These are phyloP conservation scores for Colletotrichum sp. DNA, from an alignment of 2,329 filamentous ascomycete species.

Conservation along the genomic window DNA sequence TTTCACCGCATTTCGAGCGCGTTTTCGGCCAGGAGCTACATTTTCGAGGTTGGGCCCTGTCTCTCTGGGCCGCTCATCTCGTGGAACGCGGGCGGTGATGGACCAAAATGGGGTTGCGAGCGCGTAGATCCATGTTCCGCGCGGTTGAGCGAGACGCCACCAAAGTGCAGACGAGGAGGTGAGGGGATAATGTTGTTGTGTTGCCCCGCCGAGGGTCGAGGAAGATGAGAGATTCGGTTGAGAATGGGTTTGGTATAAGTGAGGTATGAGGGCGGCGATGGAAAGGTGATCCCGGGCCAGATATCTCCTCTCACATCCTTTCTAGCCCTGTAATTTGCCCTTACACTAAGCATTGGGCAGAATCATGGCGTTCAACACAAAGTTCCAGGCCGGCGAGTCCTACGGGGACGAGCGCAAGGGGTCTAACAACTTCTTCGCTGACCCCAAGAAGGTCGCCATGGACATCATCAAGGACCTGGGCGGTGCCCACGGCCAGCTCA, in stretches of 20 bases:
- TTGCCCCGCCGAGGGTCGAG: not conserved
- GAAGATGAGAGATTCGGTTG: not conserved
- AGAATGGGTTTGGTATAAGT: not conserved
- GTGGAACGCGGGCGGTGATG: not conserved
- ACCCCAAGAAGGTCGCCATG: conserved; percentile 36
- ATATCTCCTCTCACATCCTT: not conserved
- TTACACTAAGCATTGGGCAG: not conserved
- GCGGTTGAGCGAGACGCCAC: not conserved
- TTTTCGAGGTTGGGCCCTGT: not conserved
- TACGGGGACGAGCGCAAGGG: conserved; percentile 32
- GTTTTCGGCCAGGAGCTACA: not conserved
- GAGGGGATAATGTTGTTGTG: not conserved
- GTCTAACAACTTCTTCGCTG: conserved; percentile 30
- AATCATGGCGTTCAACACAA: conserved; percentile 36
- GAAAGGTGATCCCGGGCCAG: not conserved
- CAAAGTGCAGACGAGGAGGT: not conserved
- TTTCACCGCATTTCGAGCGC: not conserved
- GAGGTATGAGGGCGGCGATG: not conserved
- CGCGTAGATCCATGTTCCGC: not conserved
- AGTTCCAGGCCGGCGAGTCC: conserved; percentile 41
- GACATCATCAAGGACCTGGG: conserved; percentile 35
- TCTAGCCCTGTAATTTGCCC: not conserved
- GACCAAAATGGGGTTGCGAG: not conserved
- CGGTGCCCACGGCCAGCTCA: conserved; percentile 30
- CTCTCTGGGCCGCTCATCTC: not conserved